Evolutionary conservation across 2,329 filamentous ascomycete genomes (phyloP), one percentile per base, ranked within the genome.

Genomic region (Lasiodiplodia sp.): DNA sequence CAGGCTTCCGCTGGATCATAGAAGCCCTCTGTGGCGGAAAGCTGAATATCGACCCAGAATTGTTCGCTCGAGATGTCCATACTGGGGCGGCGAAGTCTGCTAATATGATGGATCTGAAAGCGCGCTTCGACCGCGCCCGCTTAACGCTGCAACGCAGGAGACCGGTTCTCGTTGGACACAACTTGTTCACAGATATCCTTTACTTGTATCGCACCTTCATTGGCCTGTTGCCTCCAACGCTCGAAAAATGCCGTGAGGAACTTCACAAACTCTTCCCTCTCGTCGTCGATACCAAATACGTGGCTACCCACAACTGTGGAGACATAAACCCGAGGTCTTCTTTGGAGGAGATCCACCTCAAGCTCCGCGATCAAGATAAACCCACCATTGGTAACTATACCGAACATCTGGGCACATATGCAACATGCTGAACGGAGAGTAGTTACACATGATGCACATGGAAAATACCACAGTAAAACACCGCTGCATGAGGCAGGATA

Each of bases 191-290:
- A 1, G 89, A 92, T 71, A 80, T 92, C 3, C 84, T 87, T 44
- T 91, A 91, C 72, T 77, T 91, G 44, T 89, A 90, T 75, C 78
- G 82, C n/a, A 85, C 84, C 1, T 92, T 92, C 75, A 81, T 91
- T 62, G 87, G 87, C 1, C 71, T 78, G 1, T 78, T 91, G 2
- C 89, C 89, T 0, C 77, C 80, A 2, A 85, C 80, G 0, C 75
- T 89, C 1, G 79, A 82, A 2, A 84, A 85, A 25, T 92, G 91
- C 72, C 79, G 82, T 49, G 69, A 76, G 6, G 75, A 78, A 2
- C 81, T 90, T 2, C 84, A 88, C 71, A 72, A 81, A 12, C 73
- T 87, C 3, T 89, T 89, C 71, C 88, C 88, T 0, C 72, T 82
- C 4, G 80, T 90, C 18, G 80, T 90, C 21, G 88, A 90, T 71